Evolutionary conservation across 768 basidiomycete species (phyloP).

Genomic region (Boletus fagicola): DNA sequence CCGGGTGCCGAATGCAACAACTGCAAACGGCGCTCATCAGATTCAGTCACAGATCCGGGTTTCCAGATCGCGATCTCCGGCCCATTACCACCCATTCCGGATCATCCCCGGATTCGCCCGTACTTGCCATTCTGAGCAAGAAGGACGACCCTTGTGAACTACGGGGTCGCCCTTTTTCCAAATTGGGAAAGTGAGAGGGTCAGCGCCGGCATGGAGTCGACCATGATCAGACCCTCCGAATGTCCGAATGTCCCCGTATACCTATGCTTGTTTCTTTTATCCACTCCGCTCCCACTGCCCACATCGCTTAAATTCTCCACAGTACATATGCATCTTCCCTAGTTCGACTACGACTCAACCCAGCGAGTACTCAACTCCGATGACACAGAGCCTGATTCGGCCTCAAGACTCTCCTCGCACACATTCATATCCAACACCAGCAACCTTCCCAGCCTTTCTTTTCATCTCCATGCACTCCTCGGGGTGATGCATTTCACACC

Average conservation of each 20-base stretch:
- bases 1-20: slow-evolving; percentile 38
- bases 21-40: slow-evolving; percentile 37
- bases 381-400: background rate
- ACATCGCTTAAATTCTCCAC: slow-evolving; percentile 24
- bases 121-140: background rate
- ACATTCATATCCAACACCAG: background rate
- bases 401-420: background rate
- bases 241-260: too few relatives aligned
- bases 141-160: slow-evolving; percentile 10
- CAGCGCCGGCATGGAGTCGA: too few relatives aligned
- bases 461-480: slow-evolving; percentile 26
- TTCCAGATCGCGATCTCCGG: slow-evolving; percentile 15
- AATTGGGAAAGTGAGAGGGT: background rate
- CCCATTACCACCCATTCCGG: slow-evolving; percentile 17
- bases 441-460: background rate
- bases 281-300: slow-evolving; percentile 17
- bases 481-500: slow-evolving; percentile 15
- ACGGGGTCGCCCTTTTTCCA: background rate
- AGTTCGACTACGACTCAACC: too few relatives aligned
- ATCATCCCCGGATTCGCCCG: slow-evolving; percentile 30
- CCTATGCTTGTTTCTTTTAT: background rate
- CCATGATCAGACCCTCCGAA: too few relatives aligned
- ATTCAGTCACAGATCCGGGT: slow-evolving; percentile 31
- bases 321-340: slow-evolving; percentile 1
- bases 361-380: slow-evolving; percentile 14